These are phyloP conservation scores for Litsea cubeba DNA, from an alignment of 164 flowering plant genomes.

Conservation along the genomic window DNA sequence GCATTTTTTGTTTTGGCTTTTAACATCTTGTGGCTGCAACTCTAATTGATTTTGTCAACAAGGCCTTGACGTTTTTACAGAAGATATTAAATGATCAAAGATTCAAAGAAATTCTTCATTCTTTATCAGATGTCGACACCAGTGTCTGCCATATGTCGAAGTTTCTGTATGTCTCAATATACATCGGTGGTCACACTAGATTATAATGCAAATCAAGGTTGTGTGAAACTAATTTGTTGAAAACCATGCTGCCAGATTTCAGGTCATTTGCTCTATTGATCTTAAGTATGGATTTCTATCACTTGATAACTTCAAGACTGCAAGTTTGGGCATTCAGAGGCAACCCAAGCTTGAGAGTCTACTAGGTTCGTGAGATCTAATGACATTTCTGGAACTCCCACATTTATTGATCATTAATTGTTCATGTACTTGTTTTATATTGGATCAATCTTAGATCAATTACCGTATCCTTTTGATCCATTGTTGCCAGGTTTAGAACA, in stretches of 20 bases:
- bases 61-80: slow-evolving; percentile 57
- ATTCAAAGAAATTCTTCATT: slow-evolving; percentile 43
- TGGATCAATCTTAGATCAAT: not conserved
- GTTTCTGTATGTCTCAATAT: slow-evolving; percentile 63
- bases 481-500: not conserved
- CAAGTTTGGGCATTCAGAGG: slow-evolving; percentile 50
- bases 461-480: not conserved
- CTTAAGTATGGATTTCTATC: slow-evolving; percentile 52
- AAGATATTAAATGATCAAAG: slow-evolving; percentile 42
- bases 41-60: not conserved
- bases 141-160: slow-evolving; percentile 52
- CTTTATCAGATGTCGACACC: slow-evolving; percentile 39
- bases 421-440: not conserved
- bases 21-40: not conserved
- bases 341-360: slow-evolving; percentile 76
- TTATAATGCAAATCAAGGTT: not conserved
- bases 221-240: not conserved
- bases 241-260: slow-evolving; percentile 43
- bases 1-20: not conserved
- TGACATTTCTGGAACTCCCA: not conserved
- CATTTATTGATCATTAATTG: not conserved
- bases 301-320: slow-evolving; percentile 64
- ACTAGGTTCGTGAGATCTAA: slow-evolving; percentile 40
- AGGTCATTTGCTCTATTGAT: slow-evolving; percentile 62
- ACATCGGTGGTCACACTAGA: not conserved